These are phyloP conservation scores for Fusarium graminum DNA, from an alignment of 2,329 filamentous ascomycete species.

Conservation along the genomic window DNA sequence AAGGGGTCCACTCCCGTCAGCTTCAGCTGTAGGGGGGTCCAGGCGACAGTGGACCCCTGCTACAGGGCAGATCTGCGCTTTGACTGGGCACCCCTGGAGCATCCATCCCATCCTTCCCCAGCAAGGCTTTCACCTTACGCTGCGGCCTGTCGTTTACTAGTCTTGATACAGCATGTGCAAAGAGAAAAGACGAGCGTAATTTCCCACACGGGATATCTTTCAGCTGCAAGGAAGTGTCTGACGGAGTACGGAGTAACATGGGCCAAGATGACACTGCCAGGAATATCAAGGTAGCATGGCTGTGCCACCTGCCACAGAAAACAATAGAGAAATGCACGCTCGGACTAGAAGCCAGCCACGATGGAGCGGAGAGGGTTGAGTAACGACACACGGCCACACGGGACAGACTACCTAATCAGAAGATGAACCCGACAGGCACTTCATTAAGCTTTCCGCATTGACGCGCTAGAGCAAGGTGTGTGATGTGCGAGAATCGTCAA, in stretches of 20 bases:
- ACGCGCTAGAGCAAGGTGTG: background rate
- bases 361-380: background rate
- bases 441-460: conserved; percentile 1
- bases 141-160: background rate
- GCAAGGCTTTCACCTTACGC: background rate
- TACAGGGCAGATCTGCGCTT: conserved; percentile 33
- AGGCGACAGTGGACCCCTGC: conserved; percentile 19
- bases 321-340: conserved; percentile 16
- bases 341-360: conserved; percentile 1
- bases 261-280: background rate
- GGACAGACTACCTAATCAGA: background rate
- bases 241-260: background rate
- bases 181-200: background rate
- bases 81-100: conserved; percentile 27
- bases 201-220: background rate
- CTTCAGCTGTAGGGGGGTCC: background rate
- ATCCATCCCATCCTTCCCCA: background rate
- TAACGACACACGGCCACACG: background rate
- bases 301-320: background rate
- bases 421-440: background rate
- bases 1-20: conserved; percentile 24
- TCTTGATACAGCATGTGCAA: background rate
- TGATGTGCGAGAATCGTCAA: background rate
- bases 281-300: background rate
- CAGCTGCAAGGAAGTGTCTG: conserved; percentile 8